Evolutionary conservation across 176 grass and related monocot genomes (phyloP), one percentile per base, ranked within the genome.

Genomic region (Aegilops speltoides): DNA sequence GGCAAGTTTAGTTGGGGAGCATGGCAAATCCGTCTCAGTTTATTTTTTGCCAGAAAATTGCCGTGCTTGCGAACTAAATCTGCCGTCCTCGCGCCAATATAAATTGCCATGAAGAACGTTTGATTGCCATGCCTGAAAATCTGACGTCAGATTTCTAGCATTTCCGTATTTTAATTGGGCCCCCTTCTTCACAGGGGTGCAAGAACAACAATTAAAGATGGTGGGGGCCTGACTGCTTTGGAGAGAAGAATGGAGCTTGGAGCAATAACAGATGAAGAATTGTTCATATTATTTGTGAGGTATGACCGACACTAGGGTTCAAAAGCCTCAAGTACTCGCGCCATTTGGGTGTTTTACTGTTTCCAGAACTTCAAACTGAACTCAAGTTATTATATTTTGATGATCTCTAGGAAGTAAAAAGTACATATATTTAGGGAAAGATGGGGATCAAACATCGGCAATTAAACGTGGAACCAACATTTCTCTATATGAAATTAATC

Each of bases 171-270:
- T 52, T 54, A 54, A 54, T 19, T 54, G 50, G 8, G 40, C 24
- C 16, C 81, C 32, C 54, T 82, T 71, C 82, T n/a, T 52, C 43
- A 62, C 77, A 95, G 96, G 89, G 91, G 96, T 89, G 91, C 91
- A 50, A 91, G 87, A 83, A 93, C 89, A 78, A 89, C 96, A 81
- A 92, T 92, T 65, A 95, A 89, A 88, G 96, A 98, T 89, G 93
- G 88, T 9, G 93, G 93, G 28, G 92, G 90, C 16, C 40, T 98
- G 71, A 98, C 96, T 85, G 91, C 96, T 82, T 86, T 98, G 46
- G 96, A 98, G 88, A 95, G 96, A 85, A 89, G 93, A 91, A 98
- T 98, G 96, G 96, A 98, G 68, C 93, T 95, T 57, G 96, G 96
- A 87, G 96, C 96, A 86, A 98, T 98, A 83, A 94, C 93, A 6